These are phyloP conservation scores for Articulospora tetracladia DNA, from an alignment of 495 filamentous ascomycete genomes.

Conservation along the genomic window DNA sequence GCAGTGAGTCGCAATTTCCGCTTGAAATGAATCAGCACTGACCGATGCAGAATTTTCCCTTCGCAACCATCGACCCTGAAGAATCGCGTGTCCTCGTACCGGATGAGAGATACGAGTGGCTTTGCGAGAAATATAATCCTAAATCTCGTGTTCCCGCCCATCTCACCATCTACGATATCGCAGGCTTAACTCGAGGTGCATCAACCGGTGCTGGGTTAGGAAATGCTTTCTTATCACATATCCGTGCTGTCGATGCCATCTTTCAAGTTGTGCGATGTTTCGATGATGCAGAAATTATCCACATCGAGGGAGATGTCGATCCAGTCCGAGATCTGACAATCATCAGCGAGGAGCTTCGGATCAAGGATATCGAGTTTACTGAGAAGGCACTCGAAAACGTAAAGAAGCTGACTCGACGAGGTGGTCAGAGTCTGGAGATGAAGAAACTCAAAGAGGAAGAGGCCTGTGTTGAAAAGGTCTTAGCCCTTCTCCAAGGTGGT, in stretches of 20 bases:
- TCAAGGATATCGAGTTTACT: slow-evolving; percentile 99
- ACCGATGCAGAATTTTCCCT: slow-evolving; percentile 81
- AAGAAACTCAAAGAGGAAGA: slow-evolving; percentile 97
- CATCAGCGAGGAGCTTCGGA: slow-evolving; percentile 92
- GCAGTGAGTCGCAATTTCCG: slow-evolving; percentile 54
- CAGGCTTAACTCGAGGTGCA: slow-evolving; percentile 91
- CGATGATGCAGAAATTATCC: slow-evolving; percentile 99
- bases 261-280: slow-evolving; percentile 99
- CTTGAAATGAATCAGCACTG: slow-evolving; percentile 3
- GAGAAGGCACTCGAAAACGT: slow-evolving; percentile 89
- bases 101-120: slow-evolving; percentile 93
- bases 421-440: slow-evolving; percentile 95
- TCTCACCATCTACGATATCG: slow-evolving; percentile 98
- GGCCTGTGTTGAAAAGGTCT: slow-evolving; percentile 83
- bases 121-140: slow-evolving; percentile 93
- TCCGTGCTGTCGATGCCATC: slow-evolving; percentile 98
- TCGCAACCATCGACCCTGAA: slow-evolving; percentile 98
- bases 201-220: slow-evolving; percentile 97
- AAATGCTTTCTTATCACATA: slow-evolving; percentile 98
- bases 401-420: slow-evolving; percentile 88
- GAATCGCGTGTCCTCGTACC: slow-evolving; percentile 97
- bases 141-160: slow-evolving; percentile 95
- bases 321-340: slow-evolving; percentile 91
- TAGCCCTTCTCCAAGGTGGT: slow-evolving; percentile 75
- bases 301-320: slow-evolving; percentile 98